Evolutionary conservation across 257 asterid species (phyloP).

Genomic region (Fraxinus anomala): DNA sequence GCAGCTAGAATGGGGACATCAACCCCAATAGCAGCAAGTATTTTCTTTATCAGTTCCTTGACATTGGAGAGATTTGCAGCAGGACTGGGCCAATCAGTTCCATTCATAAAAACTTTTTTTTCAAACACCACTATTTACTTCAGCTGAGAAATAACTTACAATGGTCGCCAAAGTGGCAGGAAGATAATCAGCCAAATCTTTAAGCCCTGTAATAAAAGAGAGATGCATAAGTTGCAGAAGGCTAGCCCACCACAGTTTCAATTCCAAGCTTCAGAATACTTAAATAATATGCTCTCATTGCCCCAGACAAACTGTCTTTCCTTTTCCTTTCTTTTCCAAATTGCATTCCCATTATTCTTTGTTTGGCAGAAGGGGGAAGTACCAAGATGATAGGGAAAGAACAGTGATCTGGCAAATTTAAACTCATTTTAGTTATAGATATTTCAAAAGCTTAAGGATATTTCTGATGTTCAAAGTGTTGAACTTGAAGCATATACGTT

Average conservation of each 20-base stretch:
- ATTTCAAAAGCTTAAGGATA: not conserved
- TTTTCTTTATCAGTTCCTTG: conserved; percentile 93
- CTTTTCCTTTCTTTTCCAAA: not conserved
- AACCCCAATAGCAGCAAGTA: conserved; percentile 91
- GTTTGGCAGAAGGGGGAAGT: not conserved
- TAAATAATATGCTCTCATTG: not conserved
- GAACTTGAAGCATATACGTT: not conserved
- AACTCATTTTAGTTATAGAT: not conserved
- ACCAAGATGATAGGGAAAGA: not conserved
- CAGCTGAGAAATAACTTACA: conserved; percentile 96
- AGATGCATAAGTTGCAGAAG: not conserved
- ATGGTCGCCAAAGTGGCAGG: conserved; percentile 97
- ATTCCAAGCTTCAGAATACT: not conserved
- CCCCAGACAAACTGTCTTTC: not conserved
- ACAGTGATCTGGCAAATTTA: conserved; percentile 49
- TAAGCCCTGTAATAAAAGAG: conserved; percentile 58
- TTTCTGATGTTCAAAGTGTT: not conserved
- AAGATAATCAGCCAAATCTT: conserved; percentile 94
- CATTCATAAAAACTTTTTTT: conserved; percentile 86
- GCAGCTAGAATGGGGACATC: conserved; percentile 93
- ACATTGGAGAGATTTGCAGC: conserved; percentile 88
- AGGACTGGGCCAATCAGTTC: conserved; percentile 99
- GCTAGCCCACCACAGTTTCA: not conserved
- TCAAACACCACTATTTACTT: conserved; percentile 98
- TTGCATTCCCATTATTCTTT: not conserved